A percentile compares a stretch with the other conserved stretches of the same genome.
Evolutionary conservation across 1,284 basidiomycete species (phyloP).

Genomic region (Rhizoctonia solani): DNA sequence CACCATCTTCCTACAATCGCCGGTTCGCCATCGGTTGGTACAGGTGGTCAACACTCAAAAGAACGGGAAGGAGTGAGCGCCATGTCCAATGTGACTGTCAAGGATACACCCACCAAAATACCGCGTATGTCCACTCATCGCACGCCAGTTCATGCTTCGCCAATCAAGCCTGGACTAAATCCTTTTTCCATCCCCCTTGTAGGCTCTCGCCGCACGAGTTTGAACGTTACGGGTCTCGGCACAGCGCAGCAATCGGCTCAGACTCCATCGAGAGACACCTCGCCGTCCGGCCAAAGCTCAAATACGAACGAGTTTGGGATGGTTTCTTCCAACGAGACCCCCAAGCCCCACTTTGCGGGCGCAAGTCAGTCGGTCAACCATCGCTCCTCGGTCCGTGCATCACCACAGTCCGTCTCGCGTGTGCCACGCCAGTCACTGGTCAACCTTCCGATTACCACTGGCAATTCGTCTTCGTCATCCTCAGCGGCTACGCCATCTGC

Average conservation of each 20-base stretch:
- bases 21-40: constrained; percentile 84
- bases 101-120: constrained; percentile 86
- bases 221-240: constrained; percentile 48
- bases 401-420: constrained; percentile 61
- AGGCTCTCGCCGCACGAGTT: constrained; percentile 61
- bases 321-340: constrained; percentile 51
- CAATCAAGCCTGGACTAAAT: constrained; percentile 65
- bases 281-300: constrained; percentile 56
- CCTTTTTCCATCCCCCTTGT: constrained; percentile 45
- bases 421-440: constrained; percentile 61
- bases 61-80: constrained; percentile 26
- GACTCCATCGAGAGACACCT: constrained; percentile 62
- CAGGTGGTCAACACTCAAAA: constrained; percentile 41
- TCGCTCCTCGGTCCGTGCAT: constrained; percentile 59
- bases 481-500: constrained; percentile 48
- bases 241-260: constrained; percentile 46
- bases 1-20: constrained; percentile 84
- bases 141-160: constrained; percentile 53
- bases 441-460: constrained; percentile 38
- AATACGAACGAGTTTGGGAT: constrained; percentile 77
- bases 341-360: constrained; percentile 30
- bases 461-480: constrained; percentile 48
- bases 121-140: constrained; percentile 81
- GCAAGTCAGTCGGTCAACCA: constrained; percentile 40
- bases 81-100: constrained; percentile 49